Evolutionary conservation across 805 yeast genomes (phyloP).

Genomic region (Schwanniomyces sp.): DNA sequence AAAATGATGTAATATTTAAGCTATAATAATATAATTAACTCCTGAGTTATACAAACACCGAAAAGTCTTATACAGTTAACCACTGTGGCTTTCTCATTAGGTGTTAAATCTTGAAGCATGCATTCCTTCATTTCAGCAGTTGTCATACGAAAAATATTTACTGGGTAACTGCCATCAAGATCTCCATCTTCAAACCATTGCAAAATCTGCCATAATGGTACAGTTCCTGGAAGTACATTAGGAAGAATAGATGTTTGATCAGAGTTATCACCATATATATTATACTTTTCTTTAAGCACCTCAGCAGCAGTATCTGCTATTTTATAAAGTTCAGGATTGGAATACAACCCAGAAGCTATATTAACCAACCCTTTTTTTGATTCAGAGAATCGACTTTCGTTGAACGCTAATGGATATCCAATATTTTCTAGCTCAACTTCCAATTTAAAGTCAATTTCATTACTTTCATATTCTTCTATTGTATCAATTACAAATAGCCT

Average conservation of each 20-base stretch:
- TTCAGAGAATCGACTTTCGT: conserved; percentile 4
- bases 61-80: conserved; percentile 45
- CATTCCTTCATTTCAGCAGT: conserved; percentile 17
- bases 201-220: conserved; percentile 48
- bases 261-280: conserved; percentile 1
- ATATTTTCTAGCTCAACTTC: conserved; percentile 13
- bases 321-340: conserved; percentile 9
- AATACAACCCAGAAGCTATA: conserved; percentile 19
- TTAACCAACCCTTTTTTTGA: conserved; percentile 9
- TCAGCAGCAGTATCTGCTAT: conserved; percentile 16
- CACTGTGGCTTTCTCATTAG: conserved; percentile 23
- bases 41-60: conserved; percentile 37
- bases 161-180: conserved; percentile 15
- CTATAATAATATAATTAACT: conserved; percentile 13
- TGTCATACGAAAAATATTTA: conserved; percentile 11
- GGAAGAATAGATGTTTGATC: conserved; percentile 25
- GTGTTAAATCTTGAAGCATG: conserved; percentile 19
- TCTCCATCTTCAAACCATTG: conserved; percentile 29
- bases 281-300: conserved; percentile 11
- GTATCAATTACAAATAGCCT: conserved; percentile 27
- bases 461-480: background rate
- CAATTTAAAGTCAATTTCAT: background rate
- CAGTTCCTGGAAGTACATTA: conserved; percentile 48
- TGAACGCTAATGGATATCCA: conserved; percentile 12
- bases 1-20: background rate